Evolutionary conservation across 163 green algal species (phyloP), one percentile per base, ranked within the genome.

Genomic region (Scenedesmus sp.): DNA sequence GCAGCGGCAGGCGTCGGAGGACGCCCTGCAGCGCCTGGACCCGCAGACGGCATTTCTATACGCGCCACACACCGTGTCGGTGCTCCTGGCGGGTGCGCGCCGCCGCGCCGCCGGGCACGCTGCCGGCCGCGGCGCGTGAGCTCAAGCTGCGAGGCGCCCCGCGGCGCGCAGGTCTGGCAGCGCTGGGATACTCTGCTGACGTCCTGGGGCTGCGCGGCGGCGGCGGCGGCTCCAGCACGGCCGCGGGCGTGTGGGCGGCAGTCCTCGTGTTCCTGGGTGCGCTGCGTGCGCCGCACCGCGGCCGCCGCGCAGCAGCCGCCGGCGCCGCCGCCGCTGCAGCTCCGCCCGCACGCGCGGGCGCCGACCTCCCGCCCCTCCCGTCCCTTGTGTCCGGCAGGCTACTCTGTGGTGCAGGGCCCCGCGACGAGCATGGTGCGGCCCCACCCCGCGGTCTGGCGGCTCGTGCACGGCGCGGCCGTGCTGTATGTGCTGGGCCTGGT

Each of bases 391-490:
- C 13, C 36, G 57, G 48, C 57, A 92, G 89, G 84, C 36, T 96
- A 96, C 85, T 93, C 88, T 1, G 81, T 89, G 33, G 60, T 94
- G 24, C 91, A 97, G 60, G 92, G 90, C 26, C 93, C 93, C 7
- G 57, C 64, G 33, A 92, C 90, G 31, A 78, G 71, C 66, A 93
- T 97, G 90, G 87, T 95, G 28, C 87, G 95, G 7, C 95, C 95
- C 2, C 95, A 98, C 84, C 95, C 95, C 0, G 89, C 87, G 15
- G 77, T 98, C 1, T 98, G 95, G 95, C 76, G 87, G 24, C 39
- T 97, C 18, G 88, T 97, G 29, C 91, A 97, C 78, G 94, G 93
- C 28, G 48, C 93, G 4, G 83, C 89, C 34, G 81, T 97, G 17
- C 44, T 94, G 47, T 98, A 98, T 79, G 79, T 97, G 1, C 56